Evolutionary conservation across 805 yeast genomes (phyloP), one percentile per base, ranked within the genome.

Genomic region (Lipomyces oligophaga): DNA sequence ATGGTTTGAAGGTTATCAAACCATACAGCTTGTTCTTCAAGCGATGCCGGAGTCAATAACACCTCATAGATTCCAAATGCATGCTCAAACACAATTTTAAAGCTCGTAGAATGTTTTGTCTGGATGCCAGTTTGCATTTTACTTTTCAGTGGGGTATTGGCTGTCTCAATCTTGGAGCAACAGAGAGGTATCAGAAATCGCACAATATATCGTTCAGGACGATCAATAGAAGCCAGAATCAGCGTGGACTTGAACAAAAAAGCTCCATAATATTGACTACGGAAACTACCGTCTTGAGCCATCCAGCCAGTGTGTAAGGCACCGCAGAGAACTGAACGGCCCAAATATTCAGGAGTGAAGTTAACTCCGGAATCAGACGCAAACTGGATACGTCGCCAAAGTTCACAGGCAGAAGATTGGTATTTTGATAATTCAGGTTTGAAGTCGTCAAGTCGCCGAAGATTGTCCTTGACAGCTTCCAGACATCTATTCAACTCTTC

Each of bases 291-390:
- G 18, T 46, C 56, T 4, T 28, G 26, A 10, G 40, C 43, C 35
- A 42, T 47, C 57, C 57, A 53, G 8, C 46, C 40, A 10, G 31
- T 43, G 30, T 53, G 53, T n/a, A 53, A 24, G 6, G 57, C 52
- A 5, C 57, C 57, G 21, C 54, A 47, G 4, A 53, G 38, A 4
- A 36, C 24, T 3, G 57, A 40, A 7, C 49, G 34, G 8, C 57
- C 57, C 4, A 53, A 38, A 22, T 36, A 38, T 19, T 52, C 52
- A 2, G 43, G 35, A n/a, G 38, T 30, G 34, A 31, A 31, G 16
- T 6, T 7, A 19, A 11, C 41, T n/a, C 19, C 3, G 21, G 36
- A 10, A 5, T 25, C 43, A 22, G 25, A 30, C 15, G 16, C 24
- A 18, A 49, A 50, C 20, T 13, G 19, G n/a, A 52, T 31, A 2